phyloP scores from a whole-genome alignment of 176 grass and related monocot genomes.

The Poa annua region DNA sequence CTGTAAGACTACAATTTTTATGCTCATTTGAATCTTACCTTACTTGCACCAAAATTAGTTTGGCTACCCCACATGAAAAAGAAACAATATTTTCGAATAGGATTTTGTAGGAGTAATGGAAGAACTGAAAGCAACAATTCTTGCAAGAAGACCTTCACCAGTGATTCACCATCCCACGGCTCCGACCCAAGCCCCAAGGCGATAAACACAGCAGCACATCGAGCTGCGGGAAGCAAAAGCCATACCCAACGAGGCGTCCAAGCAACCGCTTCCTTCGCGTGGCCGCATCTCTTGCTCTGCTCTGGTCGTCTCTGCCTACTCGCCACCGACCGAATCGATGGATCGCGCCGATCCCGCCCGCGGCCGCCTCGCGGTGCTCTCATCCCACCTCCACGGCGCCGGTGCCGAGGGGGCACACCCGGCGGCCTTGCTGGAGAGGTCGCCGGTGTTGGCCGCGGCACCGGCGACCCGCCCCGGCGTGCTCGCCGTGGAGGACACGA shows the following conservation, averaged over 20 bases:
- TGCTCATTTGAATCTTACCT: no score
- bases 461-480: slow-evolving; percentile 56
- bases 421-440: slow-evolving; percentile 50
- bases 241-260: background rate
- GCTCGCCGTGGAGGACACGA: slow-evolving; percentile 60
- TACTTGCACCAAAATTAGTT: no score
- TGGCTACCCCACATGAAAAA: no score
- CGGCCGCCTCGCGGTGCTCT: slow-evolving; percentile 62
- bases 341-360: slow-evolving; percentile 53
- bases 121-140: background rate
- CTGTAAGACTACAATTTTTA: no score
- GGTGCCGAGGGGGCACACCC: background rate
- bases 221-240: background rate
- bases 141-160: background rate
- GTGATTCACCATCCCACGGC: background rate
- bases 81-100: no score
- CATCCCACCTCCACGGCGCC: slow-evolving; percentile 43
- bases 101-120: background rate
- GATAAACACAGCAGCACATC: slow-evolving; percentile 1
- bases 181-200: no score
- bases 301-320: background rate
- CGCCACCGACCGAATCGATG: slow-evolving; percentile 44
- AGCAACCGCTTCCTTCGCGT: slow-evolving; percentile 18
- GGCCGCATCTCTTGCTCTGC: background rate
- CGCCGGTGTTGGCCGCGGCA: slow-evolving; percentile 39